phyloP scores from a whole-genome alignment of 768 basidiomycete species.

The Lyophyllum shimeji region DNA sequence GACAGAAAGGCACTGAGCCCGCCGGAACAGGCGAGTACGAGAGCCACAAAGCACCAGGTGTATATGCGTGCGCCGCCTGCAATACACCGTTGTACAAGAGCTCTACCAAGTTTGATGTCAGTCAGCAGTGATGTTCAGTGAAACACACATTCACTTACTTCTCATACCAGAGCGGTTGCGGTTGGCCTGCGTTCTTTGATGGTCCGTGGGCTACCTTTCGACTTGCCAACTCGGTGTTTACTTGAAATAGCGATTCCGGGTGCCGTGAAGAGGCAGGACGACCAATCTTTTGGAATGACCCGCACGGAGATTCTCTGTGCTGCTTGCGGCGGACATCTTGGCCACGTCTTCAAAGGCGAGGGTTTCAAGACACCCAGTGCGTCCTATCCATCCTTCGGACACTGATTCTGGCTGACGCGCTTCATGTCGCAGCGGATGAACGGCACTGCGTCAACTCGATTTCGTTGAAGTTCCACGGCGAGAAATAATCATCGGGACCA shows the following conservation, averaged over 20 bases:
- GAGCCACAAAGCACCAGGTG: constrained; percentile 60
- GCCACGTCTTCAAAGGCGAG: constrained; percentile 95
- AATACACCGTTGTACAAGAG: constrained; percentile 84
- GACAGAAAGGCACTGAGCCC: constrained; percentile 84
- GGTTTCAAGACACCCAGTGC: constrained; percentile 76
- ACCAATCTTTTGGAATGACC: constrained; percentile 60
- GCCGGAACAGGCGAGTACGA: constrained; percentile 82
- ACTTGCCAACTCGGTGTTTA: constrained; percentile 1
- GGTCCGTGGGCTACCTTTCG: constrained; percentile 38
- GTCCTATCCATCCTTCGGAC: constrained; percentile 22
- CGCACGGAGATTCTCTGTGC: constrained; percentile 89
- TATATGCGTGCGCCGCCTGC: constrained; percentile 81
- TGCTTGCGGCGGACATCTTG: constrained; percentile 90
- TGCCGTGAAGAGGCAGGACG: constrained; percentile 78
- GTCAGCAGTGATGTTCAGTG: constrained; percentile 9
- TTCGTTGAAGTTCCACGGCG: constrained; percentile 73
- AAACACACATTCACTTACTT: not conserved
- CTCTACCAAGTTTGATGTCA: constrained; percentile 79
- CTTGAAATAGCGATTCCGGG: constrained; percentile 76
- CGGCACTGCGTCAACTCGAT: constrained; percentile 91
- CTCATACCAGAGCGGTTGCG: constrained; percentile 69
- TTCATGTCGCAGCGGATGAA: constrained; percentile 59
- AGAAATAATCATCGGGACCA: constrained; percentile 24
- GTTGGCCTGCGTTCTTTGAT: constrained; percentile 98
- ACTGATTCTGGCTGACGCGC: not conserved